Base-by-base conservation (phyloP, 1,284 basidiomycete genomes). In the Cutaneotrichosporon arboriforme region DNA sequence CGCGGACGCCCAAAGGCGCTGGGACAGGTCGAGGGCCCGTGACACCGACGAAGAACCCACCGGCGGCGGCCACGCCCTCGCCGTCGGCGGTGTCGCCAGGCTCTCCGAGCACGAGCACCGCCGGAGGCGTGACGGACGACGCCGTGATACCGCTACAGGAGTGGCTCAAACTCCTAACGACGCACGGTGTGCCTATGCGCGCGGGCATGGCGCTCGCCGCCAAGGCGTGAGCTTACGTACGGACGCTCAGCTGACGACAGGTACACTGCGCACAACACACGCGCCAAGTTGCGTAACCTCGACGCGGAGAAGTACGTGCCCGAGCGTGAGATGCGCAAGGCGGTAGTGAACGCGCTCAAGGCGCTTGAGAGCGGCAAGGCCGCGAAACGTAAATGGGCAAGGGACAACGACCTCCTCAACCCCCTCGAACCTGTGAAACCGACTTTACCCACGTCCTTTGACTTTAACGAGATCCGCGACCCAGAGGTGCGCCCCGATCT, bases 151-250 rank as follows among this genome's bases (percentile, higher is more conserved):
- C 84, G 17, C 69, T 93, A 5, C 84, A 84, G 13, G 78, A 79
- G 22, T 92, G 88, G 74, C 77, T 93, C 13, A 86, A 88, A 70
- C 62, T 87, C 12, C 76, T 91, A 12, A 83, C 85, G 2, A 76
- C 72, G 41, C 81, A 82, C 56, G 80, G 80, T 55, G 77, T 90
- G 1, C 77, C 85, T 3, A 81, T 88, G 65, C 70, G 81, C 41
- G 84, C 84, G 55, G 88, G 89, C 1, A 92, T 94, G 81, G 72
- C 76, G 3, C 73, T 88, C 33, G 83, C 89, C 39, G 81, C 81
- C 42, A 89, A 88, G 78, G 81, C 90, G 88, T 91, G 51, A 61
- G 83, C 49, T 43, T 8, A 31, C 23, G 38, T 40, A 14, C 21
- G 14, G 10, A 5, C 7, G 7, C 26, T 4, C 44, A 15, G 50